phyloP scores from a whole-genome alignment of 2,329 filamentous ascomycete species.

The Neodidymelliopsis sp. region DNA sequence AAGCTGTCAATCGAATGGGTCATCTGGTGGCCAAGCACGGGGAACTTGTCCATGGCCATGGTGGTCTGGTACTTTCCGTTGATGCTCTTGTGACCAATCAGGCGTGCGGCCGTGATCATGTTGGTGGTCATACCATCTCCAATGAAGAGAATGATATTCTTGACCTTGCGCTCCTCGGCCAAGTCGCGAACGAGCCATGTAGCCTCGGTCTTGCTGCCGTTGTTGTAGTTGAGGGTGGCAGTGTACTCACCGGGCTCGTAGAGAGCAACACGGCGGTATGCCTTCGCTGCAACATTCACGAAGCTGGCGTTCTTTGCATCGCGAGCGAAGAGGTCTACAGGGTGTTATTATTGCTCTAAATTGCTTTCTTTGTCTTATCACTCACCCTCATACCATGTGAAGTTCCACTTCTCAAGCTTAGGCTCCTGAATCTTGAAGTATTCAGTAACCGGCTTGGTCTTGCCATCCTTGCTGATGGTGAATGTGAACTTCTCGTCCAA shows the following conservation, averaged over 20 bases:
- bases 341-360: neutral
- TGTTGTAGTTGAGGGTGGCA: constrained; percentile 78
- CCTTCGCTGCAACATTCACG: constrained; percentile 82
- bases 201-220: constrained; percentile 73
- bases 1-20: constrained; percentile 85
- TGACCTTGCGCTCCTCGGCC: constrained; percentile 73
- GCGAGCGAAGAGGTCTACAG: constrained; percentile 73
- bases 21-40: constrained; percentile 86
- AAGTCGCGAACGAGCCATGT: constrained; percentile 80
- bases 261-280: constrained; percentile 76
- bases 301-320: constrained; percentile 73
- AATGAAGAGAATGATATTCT: constrained; percentile 87
- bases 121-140: constrained; percentile 75
- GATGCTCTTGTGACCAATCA: constrained; percentile 81
- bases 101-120: constrained; percentile 80
- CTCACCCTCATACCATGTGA: constrained; percentile 79
- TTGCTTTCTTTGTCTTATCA: neutral
- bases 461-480: constrained; percentile 69
- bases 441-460: constrained; percentile 64
- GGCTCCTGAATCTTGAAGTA: constrained; percentile 77
- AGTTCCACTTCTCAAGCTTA: constrained; percentile 79
- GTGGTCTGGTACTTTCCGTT: constrained; percentile 83
- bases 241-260: constrained; percentile 82
- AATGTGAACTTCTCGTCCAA: constrained; percentile 79
- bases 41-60: constrained; percentile 83